These are phyloP conservation scores for Salix purpurea DNA, from an alignment of 345 rosid genomes.

Conservation along the genomic window DNA sequence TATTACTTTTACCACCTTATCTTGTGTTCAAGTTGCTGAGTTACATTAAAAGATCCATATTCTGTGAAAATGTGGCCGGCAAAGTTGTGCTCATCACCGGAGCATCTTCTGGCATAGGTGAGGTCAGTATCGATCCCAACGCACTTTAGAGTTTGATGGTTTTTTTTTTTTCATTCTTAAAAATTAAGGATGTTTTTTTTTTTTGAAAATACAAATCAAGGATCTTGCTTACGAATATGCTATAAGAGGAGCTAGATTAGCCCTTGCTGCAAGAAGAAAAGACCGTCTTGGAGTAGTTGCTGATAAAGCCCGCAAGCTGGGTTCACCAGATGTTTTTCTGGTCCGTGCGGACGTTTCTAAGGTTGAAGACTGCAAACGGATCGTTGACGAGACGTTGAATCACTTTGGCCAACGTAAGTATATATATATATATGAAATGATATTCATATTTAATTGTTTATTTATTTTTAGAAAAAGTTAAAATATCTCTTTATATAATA, in stretches of 20 bases:
- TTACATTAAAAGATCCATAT: slow-evolving; percentile 27
- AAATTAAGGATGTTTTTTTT: slow-evolving; percentile 25
- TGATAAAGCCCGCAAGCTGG: not conserved
- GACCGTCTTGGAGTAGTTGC: slow-evolving; percentile 12
- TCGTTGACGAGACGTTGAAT: slow-evolving; percentile 34
- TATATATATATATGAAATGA: too few species aligned
- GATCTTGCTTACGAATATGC: slow-evolving; percentile 39
- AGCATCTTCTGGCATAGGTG: slow-evolving; percentile 69
- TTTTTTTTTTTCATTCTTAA: too few species aligned
- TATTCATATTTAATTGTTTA: too few species aligned
- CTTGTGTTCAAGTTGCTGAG: slow-evolving; percentile 35
- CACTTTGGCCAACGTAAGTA: slow-evolving; percentile 52
- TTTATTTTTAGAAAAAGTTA: too few species aligned
- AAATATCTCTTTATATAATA: too few species aligned
- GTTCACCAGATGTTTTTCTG: slow-evolving; percentile 14
- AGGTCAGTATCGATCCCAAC: slow-evolving; percentile 21
- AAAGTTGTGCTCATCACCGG: slow-evolving; percentile 65
- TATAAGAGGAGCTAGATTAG: slow-evolving; percentile 14
- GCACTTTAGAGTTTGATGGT: too few species aligned
- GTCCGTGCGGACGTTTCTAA: slow-evolving; percentile 54
- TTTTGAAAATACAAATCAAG: not conserved
- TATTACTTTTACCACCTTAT: slow-evolving; percentile 37
- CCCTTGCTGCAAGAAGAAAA: slow-evolving; percentile 12
- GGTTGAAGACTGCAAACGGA: slow-evolving; percentile 42
- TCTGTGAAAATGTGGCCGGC: slow-evolving; percentile 39